Base-by-base conservation (phyloP, 2,329 filamentous ascomycete genomes). In the Didymella arachidicola region DNA sequence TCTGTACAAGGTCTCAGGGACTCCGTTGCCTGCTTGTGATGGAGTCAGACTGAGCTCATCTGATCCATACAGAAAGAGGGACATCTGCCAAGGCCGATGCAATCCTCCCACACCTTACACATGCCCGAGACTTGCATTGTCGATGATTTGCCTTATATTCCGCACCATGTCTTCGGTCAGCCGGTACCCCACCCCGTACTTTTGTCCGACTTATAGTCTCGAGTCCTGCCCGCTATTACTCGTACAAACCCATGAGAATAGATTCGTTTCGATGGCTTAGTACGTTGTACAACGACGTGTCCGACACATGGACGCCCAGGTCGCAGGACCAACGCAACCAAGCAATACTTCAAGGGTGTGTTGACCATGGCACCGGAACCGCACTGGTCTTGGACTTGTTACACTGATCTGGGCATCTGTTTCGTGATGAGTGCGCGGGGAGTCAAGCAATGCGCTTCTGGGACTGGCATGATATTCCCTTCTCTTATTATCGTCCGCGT, bases 331-430 rank as follows among this genome's bases (percentile, higher is more conserved):
- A 18, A 6, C 16, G 14, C 34, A n/a, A 25, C 26, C 25, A 2
- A 19, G 29, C 12, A 22, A 29, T 7, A 32, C 18, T 38, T 7
- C 32, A 45, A 54, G 32, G 56, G 56, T 59, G 56, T 54, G 56
- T 30, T 22, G 41, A 59, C 56, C 56, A 12, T 25, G 41, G 50
- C 11, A 6, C 16, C 41, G 56, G 56, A 46, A 34, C 26, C 18
- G 19, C 25, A 16, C 19, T 27, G 32, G 25, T 53, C 59, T 66
- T 61, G 51, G 57, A 32, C n/a, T n/a, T 45, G 62, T 65, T 62
- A 66, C 64, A 66, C 63, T 7, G 16, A 46, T 46, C 59, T 63
- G 57, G 63, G 61, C 55, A 53, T 51, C 25, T 53, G 26, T 12
- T 51, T 43, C 41, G 34, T 48, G 38, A 26, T 41, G 30, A 26